phyloP scores from a whole-genome alignment of 2,329 filamentous ascomycete species.

The Fusarium avenaceum region DNA sequence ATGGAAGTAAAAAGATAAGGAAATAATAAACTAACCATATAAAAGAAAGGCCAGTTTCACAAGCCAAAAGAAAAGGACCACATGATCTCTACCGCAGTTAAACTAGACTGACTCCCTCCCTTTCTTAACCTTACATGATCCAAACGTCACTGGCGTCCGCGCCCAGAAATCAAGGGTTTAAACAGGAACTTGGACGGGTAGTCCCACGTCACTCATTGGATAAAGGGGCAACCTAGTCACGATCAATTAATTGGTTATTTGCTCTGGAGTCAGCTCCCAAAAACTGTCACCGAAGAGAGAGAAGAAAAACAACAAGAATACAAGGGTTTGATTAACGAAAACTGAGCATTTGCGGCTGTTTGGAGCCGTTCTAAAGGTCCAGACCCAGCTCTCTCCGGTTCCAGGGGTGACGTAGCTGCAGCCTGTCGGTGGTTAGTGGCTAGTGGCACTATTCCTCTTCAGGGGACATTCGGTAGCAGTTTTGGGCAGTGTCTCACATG shows the following conservation, averaged over 20 bases:
- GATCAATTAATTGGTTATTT: slow-evolving; percentile 15
- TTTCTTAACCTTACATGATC: slow-evolving; percentile 12
- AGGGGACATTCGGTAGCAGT: slow-evolving; percentile 39
- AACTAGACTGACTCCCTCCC: not conserved
- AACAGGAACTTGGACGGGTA: not conserved
- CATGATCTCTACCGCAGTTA: slow-evolving; percentile 32
- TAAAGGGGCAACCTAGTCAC: slow-evolving; percentile 6
- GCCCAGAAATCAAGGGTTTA: slow-evolving; percentile 14
- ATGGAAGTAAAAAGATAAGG: slow-evolving; percentile 19
- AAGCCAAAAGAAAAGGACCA: slow-evolving; percentile 17
- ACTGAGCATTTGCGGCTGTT: slow-evolving; percentile 9
- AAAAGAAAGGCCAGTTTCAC: slow-evolving; percentile 25
- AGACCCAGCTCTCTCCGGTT: slow-evolving; percentile 22
- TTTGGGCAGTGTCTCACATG: slow-evolving; percentile 48
- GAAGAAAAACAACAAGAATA: slow-evolving; percentile 14
- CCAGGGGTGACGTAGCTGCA: slow-evolving; percentile 45
- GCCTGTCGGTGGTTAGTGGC: slow-evolving; percentile 28
- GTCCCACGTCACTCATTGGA: slow-evolving; percentile 17
- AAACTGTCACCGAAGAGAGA: slow-evolving; percentile 32
- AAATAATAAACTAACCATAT: slow-evolving; percentile 6
- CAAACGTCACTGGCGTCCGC: slow-evolving; percentile 31
- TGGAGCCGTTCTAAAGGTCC: slow-evolving; percentile 17
- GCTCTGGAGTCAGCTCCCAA: slow-evolving; percentile 1
- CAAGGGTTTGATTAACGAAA: not conserved
- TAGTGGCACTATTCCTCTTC: slow-evolving; percentile 34